These are phyloP conservation scores for Cruciata laevipes DNA, from an alignment of 257 asterid genomes.

Conservation along the genomic window DNA sequence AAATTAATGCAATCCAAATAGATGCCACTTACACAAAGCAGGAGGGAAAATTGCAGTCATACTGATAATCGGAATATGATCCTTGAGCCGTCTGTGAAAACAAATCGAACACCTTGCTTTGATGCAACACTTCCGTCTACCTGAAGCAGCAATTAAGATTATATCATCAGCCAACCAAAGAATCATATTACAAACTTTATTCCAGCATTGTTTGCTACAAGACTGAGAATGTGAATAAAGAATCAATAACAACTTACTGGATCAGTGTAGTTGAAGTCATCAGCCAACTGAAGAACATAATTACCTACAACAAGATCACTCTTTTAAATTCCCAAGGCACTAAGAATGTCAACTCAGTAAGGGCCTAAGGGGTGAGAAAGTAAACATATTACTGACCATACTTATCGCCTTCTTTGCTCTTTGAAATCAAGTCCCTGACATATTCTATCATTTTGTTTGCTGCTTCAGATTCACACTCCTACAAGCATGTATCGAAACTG, in stretches of 20 bases:
- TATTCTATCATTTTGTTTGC: slow-evolving; percentile 70
- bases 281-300: slow-evolving; percentile 79
- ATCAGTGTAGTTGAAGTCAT: slow-evolving; percentile 87
- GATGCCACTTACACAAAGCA: background rate
- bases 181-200: background rate
- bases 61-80: slow-evolving; percentile 88
- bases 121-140: slow-evolving; percentile 90
- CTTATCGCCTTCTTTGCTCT: slow-evolving; percentile 64
- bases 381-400: slow-evolving; percentile 40
- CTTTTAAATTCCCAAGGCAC: slow-evolving; percentile 13
- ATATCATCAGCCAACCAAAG: slow-evolving; percentile 10
- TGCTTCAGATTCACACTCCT: slow-evolving; percentile 92
- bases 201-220: background rate
- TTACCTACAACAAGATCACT: slow-evolving; percentile 43
- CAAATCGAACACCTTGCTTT: slow-evolving; percentile 83
- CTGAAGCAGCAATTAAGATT: slow-evolving; percentile 31
- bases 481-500: slow-evolving; percentile 15
- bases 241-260: slow-evolving; percentile 53
- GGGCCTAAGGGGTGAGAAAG: background rate
- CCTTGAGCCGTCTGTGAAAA: slow-evolving; percentile 90
- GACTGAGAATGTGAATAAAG: background rate
- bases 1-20: slow-evolving; percentile 14
- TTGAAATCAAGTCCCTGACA: slow-evolving; percentile 64
- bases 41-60: slow-evolving; percentile 15
- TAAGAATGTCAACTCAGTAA: background rate